Evolutionary conservation across 129 eudicot species (phyloP), one percentile per base, ranked within the genome.

Genomic region (Deinandra increscens): DNA sequence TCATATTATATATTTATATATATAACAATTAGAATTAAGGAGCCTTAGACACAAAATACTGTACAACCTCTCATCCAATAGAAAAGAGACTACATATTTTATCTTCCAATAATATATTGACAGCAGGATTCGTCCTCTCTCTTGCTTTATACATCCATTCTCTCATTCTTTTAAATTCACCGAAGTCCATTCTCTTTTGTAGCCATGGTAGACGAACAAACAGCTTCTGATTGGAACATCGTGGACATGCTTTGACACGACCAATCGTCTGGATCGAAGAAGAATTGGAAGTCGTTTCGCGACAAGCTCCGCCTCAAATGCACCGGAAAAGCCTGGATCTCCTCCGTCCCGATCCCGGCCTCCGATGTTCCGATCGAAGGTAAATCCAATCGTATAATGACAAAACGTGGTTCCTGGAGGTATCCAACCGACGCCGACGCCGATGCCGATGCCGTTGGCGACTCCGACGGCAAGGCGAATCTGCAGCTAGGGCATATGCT

Each of bases 271-370:
- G 79, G 81, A 31, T 74, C 80, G 15, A 83, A 76, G 66, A 85
- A 69, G 49, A 77, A 75, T 15, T 91, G 97, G 97, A 84, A 75
- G 64, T n/a, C 62, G 5, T 78, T 87, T 48, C 89, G 75, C 17
- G 84, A 83, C 49, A 81, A 75, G 41, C 71, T 91, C 61, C 86
- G 89, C 14, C 84, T 81, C 51, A 79, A 82, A 63, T 76, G 85
- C 12, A 64, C 87, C 44, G 84, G 86, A 51, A 50, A 69, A 44
- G 80, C 73, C 36, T 88, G 84, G 87, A 83, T 76, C 6, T 84
- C 91, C 4, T 64, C 88, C 39, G 71, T 86, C 6, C 81, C 62
- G 2, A 66, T 82, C 38, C 86, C 89, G 0, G 66, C 81, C 2
- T 85, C 91, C 45, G 94, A 85, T 76, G 33, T 85, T 49, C 76